These are phyloP conservation scores for Drechslerella dactyloides DNA, from an alignment of 2,329 filamentous ascomycete species.

Conservation along the genomic window DNA sequence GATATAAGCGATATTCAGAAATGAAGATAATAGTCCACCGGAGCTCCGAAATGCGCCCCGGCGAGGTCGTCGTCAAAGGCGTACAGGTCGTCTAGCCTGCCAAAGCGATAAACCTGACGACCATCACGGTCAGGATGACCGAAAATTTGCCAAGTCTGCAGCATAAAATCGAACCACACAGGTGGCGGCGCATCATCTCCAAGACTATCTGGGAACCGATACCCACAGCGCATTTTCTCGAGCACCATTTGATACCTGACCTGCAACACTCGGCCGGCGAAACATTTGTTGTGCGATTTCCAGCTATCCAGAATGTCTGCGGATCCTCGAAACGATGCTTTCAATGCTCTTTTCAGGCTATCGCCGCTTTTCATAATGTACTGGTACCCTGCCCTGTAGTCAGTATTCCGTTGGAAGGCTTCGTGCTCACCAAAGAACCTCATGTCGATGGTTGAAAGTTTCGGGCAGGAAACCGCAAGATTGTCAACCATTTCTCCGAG, in stretches of 20 bases:
- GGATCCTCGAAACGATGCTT: too few relatives aligned
- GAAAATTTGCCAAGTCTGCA: slow-evolving; percentile 4
- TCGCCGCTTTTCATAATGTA: too few relatives aligned
- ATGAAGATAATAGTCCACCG: too few relatives aligned
- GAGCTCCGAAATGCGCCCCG: too few relatives aligned
- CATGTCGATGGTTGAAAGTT: slow-evolving; percentile 1
- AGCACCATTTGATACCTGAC: background rate
- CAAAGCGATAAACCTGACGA: background rate
- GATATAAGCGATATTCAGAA: too few relatives aligned
- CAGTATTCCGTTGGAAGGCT: too few relatives aligned
- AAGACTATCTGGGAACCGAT: background rate
- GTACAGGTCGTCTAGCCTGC: slow-evolving; percentile 1
- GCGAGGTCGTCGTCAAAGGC: too few relatives aligned
- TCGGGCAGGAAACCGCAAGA: slow-evolving; percentile 1
- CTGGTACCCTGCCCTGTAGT: too few relatives aligned
- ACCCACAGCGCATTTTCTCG: background rate
- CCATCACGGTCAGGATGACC: background rate
- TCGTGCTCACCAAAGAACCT: background rate
- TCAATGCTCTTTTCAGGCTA: too few relatives aligned
- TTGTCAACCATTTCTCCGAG: background rate
- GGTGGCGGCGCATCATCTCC: background rate
- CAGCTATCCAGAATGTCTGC: background rate
- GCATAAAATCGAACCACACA: slow-evolving; percentile 9
- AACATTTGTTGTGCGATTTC: background rate
- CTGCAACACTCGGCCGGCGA: background rate